phyloP scores from a whole-genome alignment of 306 rosid species.

The Abrus pulchellus region DNA sequence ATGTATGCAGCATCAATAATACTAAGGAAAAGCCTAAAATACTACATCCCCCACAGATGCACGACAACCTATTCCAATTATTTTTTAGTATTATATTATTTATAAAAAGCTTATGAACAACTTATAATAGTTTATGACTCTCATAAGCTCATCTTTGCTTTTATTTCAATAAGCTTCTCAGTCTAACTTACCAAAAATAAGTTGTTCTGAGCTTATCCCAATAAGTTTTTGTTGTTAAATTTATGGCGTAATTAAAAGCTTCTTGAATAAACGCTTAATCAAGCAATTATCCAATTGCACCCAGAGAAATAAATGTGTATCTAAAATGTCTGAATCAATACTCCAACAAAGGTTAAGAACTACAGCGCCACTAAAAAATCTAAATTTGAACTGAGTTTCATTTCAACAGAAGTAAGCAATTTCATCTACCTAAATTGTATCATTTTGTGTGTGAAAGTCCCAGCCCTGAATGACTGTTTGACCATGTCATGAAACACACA shows the following conservation, averaged over 20 bases:
- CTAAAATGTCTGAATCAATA: neutral
- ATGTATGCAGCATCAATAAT: slow-evolving; percentile 37
- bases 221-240: no score
- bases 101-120: no score
- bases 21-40: neutral
- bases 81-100: no score
- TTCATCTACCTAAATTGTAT: slow-evolving; percentile 22
- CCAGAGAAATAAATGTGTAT: neutral
- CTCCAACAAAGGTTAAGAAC: slow-evolving; percentile 3
- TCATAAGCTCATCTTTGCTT: no score
- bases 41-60: neutral
- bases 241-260: no score
- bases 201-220: no score
- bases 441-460: slow-evolving; percentile 16
- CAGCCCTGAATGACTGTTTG: neutral
- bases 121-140: no score
- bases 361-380: neutral
- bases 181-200: no score
- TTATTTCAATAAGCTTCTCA: no score
- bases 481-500: neutral
- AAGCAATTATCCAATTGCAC: neutral
- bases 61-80: neutral
- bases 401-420: slow-evolving; percentile 34
- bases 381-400: slow-evolving; percentile 13
- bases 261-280: no score